Base-by-base conservation (phyloP, 2,329 filamentous ascomycete genomes). In the Aspergillus spinulosporus region DNA sequence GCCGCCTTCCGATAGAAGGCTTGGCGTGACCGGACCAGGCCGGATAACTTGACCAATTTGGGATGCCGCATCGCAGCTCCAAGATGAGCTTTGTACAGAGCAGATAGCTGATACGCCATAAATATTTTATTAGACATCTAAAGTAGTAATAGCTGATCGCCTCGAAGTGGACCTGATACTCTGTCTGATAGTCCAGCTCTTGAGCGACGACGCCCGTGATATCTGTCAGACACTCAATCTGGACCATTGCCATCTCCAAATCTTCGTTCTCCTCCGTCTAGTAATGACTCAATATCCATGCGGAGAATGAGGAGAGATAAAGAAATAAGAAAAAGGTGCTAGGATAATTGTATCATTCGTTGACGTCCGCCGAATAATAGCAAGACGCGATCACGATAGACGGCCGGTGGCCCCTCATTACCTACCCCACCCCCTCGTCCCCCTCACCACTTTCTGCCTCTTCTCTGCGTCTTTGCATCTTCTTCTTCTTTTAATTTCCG, bases 401-500 rank as follows among this genome's bases (percentile, higher is more conserved):
- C 40, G 44, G 28, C 8, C 34, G 7, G 6, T 9, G 15, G 44
- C 44, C 44, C 44, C 44, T 47, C 44, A 47, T 34, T 8, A 8
- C 7, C n/a, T 37, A 40, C 42, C 29, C 34, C 59, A 55, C 61
- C 59, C 55, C 56, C 60, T 59, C 59, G 60, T 59, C 59, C 60
- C 49, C 45, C 42, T 55, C 49, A 55, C 26, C 52, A 62, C 42
- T 32, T 34, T 54, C 57, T 55, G 52, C 47, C 54, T 56, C 46
- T 52, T 60, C 46, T 59, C n/a, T 42, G 39, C 39, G 39, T 7
- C 15, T 42, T 21, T 12, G 37, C 52, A 51, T 52, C 52, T 59
- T 48, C 50, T 63, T 56, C 56, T 59, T 54, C 56, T 48, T 31
- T 58, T 59, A 53, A 32, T 63, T 56, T 59, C 60, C 63, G 28